Base-by-base conservation (phyloP, 768 basidiomycete species). In the Boletus speciosus region DNA sequence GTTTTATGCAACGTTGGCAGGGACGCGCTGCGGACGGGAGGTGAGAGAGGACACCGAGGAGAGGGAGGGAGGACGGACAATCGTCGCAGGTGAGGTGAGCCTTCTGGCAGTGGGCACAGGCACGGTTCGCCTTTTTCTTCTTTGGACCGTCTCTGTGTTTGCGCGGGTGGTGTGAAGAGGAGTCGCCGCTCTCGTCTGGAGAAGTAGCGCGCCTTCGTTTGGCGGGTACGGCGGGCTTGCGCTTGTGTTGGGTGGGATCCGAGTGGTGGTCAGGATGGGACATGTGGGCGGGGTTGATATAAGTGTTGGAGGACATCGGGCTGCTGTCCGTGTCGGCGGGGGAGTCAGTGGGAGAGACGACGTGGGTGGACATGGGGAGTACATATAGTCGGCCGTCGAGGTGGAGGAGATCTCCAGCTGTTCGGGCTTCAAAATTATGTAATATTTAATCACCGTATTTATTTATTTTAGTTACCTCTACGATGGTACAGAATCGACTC, bases 81-180 rank as follows among this genome's bases (percentile, higher is more conserved):
- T 98, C 96, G 70, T 98, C 95, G 70, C 96, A 98, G n/a, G 96
- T 98, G 61, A 98, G 76, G 72, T 98, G 96, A 3, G 94, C 93
- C 71, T 93, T 96, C 73, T 98, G 95, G 71, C 96, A 98, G 62
- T 93, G 90, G 58, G 90, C 87, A 68, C 96, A 98, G 45, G 96
- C 96, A 44, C 93, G 83, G 63, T 82, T 90, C 0, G 93, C 93
- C 72, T 95, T 94, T 80, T 94, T 95, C 82, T 94, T 95, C 81
- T 90, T 93, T 32, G 88, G 88, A 1, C 84, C 84, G 51, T 89
- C 86, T 67, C 83, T 81, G 68, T 76, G 76, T 62, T 85, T 88
- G 60, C 80, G 77, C 8, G 72, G 71, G 12, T 63, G 71, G 34
- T 74, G 69, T 21, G 68, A 66, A 43, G 76, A 64, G 6, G 79